These are phyloP conservation scores for Ramalina intermedia DNA, from an alignment of 495 filamentous ascomycete species.

Conservation along the genomic window DNA sequence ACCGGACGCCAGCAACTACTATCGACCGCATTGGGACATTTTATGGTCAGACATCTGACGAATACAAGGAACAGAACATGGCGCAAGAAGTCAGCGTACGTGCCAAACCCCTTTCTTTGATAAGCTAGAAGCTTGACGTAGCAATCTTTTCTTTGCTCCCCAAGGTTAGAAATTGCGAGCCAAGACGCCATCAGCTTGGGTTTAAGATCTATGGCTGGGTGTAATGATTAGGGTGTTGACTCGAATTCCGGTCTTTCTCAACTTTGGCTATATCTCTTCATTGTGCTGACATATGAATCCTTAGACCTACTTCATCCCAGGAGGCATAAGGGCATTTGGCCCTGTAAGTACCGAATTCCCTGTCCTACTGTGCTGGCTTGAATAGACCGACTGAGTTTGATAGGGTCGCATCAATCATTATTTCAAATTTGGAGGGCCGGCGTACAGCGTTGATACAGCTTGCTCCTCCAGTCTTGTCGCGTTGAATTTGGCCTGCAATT, in stretches of 20 bases:
- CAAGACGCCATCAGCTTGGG: no score
- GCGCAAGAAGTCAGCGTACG: slow-evolving; percentile 19
- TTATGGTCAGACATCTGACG: slow-evolving; percentile 24
- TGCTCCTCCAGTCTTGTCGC: slow-evolving; percentile 24
- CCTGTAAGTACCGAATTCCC: slow-evolving; percentile 9
- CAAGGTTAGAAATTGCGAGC: no score
- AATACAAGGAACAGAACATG: slow-evolving; percentile 23
- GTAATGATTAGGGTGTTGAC: no score
- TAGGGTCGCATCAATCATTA: slow-evolving; percentile 20
- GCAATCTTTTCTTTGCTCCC: no score
- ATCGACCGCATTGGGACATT: slow-evolving; percentile 23
- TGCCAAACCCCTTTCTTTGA: no score
- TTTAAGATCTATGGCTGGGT: no score
- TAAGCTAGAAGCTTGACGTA: no score
- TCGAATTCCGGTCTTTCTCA: no score
- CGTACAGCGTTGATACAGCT: slow-evolving; percentile 21
- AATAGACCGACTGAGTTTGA: no score
- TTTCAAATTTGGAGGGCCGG: slow-evolving; percentile 18
- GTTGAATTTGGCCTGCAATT: slow-evolving; percentile 22
- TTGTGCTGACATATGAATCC: no score
- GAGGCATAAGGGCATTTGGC: slow-evolving; percentile 23
- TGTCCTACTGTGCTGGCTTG: no score
- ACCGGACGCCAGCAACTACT: slow-evolving; percentile 19
- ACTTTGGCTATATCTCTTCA: no score
- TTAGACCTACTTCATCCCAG: slow-evolving; percentile 27